Evolutionary conservation across 495 filamentous ascomycete species (phyloP).

Genomic region (Penicillium crystallinum): DNA sequence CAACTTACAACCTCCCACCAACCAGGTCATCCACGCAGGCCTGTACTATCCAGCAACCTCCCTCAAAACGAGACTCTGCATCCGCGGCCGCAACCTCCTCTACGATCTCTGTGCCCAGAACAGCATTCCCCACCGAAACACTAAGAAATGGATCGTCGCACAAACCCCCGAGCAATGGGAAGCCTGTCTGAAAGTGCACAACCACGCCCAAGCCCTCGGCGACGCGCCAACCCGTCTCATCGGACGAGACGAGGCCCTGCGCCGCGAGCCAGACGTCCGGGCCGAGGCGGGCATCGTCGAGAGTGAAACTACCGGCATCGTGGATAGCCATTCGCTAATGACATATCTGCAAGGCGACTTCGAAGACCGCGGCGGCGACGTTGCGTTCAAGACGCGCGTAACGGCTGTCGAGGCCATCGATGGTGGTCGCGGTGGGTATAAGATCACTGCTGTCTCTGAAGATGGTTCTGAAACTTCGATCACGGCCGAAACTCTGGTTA

Average conservation of each 20-base stretch:
- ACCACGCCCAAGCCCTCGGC: conserved; percentile 54
- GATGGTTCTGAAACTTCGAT: conserved; percentile 48
- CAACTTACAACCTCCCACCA: not conserved
- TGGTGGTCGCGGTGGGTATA: conserved; percentile 44
- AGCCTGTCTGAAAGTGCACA: conserved; percentile 60
- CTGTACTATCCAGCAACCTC: conserved; percentile 78
- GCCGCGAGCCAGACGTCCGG: conserved; percentile 68
- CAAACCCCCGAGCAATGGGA: conserved; percentile 67
- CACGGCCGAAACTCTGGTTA: conserved; percentile 71
- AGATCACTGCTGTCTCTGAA: conserved; percentile 45
- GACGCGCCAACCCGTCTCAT: conserved; percentile 71
- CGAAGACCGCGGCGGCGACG: conserved; percentile 69
- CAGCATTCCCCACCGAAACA: conserved; percentile 64
- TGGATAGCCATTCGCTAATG: conserved; percentile 86
- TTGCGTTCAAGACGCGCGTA: conserved; percentile 62
- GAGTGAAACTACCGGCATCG: conserved; percentile 78
- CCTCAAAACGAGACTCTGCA: conserved; percentile 81
- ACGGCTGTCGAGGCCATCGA: conserved; percentile 50
- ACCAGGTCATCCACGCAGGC: conserved; percentile 87
- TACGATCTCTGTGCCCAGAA: conserved; percentile 70
- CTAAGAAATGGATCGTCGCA: conserved; percentile 93
- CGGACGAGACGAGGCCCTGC: conserved; percentile 50
- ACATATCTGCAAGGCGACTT: conserved; percentile 68
- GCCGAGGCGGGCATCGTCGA: conserved; percentile 70
- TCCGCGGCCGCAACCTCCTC: conserved; percentile 66